Base-by-base conservation (phyloP, 176 grass and related monocot species). In the Coix lacrymajobi region DNA sequence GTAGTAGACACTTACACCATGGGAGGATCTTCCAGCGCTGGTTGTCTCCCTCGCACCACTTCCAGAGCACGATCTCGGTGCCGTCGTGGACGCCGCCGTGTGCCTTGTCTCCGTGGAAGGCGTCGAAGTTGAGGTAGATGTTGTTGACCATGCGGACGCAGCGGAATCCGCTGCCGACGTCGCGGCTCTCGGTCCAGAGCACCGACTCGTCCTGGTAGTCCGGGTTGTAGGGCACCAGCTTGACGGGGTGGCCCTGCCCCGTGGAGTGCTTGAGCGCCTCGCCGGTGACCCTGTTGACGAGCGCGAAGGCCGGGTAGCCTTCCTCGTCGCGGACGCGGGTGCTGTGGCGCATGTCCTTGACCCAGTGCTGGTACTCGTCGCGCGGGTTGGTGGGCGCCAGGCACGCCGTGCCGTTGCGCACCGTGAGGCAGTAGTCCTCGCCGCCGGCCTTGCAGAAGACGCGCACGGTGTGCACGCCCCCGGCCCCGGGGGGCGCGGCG, bases 11-110 rank as follows among this genome's bases (percentile, higher is more conserved):
- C 89, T 88, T 88, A 91, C 90, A 88, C 81, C 85, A 87, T 26
- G 91, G 81, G 68, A 87, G 77, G 41, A 97, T 94, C 89, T 97
- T 94, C 91, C 91, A 97, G 78, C 94, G 83, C 89, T 97, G 94
- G 89, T 97, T 97, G 61, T 97, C 94, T 0, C 89, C 91, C 82
- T 97, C 31, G 79, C 41, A 31, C 94, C 91, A 94, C 79, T 97
- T 43, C 91, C 87, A 94, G 57, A 97, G 94, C 85, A 92, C 91
- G 69, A 92, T 7, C 38, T 75, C 77, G 73, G 93, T 95, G 61
- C 93, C 93, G 26, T 95, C 93, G 1, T 83, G 82, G 31, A 95
- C 85, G 30, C 87, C 90, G 71, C 89, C 89, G 26, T 92, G 89
- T 0, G 49, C 66, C 83, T 94, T 91, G 86, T 94, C 89, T 63